A percentile compares a stretch with the other conserved stretches of the same genome.
Evolutionary conservation across 139 green algal genomes (phyloP).

Genomic region (Ostreobium quekettii): DNA sequence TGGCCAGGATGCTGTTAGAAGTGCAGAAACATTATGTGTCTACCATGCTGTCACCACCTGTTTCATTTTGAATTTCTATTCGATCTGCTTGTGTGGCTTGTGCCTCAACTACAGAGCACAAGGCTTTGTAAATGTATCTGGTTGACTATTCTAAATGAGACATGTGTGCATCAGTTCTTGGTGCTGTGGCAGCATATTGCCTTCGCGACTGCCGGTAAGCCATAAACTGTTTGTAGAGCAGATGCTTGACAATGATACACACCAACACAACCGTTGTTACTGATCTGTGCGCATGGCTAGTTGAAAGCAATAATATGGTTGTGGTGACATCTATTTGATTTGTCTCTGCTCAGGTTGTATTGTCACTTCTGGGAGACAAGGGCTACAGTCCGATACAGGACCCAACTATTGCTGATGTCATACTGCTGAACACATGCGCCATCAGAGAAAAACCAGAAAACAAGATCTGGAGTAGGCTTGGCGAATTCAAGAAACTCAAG

Average conservation of each 20-base stretch:
- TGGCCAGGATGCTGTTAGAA: too few relatives aligned
- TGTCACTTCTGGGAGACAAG: slow-evolving; percentile 43
- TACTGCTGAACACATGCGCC: slow-evolving; percentile 90
- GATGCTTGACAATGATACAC: not conserved
- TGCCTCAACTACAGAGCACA: too few relatives aligned
- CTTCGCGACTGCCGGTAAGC: not conserved
- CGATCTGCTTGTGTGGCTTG: too few relatives aligned
- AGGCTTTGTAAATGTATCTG: too few relatives aligned
- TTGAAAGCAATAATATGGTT: not conserved
- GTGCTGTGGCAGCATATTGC: not conserved
- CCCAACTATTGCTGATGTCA: slow-evolving; percentile 41
- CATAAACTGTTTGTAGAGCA: not conserved
- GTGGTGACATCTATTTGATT: not conserved
- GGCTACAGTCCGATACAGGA: slow-evolving; percentile 35
- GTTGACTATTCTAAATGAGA: too few relatives aligned
- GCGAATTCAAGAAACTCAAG: slow-evolving; percentile 47
- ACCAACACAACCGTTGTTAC: not conserved
- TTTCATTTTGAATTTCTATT: too few relatives aligned
- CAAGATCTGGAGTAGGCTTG: slow-evolving; percentile 59
- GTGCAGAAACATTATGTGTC: too few relatives aligned
- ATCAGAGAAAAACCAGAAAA: slow-evolving; percentile 75
- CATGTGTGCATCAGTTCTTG: not conserved
- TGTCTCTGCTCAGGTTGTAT: slow-evolving; percentile 33
- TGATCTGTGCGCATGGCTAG: not conserved
- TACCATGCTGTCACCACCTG: too few relatives aligned